phyloP scores from a whole-genome alignment of 805 yeast genomes.

The Pichia exigua region DNA sequence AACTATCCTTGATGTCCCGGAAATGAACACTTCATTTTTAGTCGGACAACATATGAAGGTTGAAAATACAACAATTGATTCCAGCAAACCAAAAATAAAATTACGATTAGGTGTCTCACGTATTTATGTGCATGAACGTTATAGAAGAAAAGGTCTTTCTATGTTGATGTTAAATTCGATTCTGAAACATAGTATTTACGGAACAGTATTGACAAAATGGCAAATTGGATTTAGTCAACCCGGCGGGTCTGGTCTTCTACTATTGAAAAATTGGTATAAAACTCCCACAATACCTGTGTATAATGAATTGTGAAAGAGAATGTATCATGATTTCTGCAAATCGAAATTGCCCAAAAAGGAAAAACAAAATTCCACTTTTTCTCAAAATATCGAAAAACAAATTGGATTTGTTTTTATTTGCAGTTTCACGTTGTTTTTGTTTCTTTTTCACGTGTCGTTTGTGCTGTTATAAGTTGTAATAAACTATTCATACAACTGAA shows the following conservation, averaged over 20 bases:
- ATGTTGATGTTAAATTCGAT: slow-evolving; percentile 36
- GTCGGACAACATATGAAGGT: slow-evolving; percentile 2
- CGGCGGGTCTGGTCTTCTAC: slow-evolving; percentile 47
- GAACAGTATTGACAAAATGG: slow-evolving; percentile 31
- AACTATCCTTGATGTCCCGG: background rate
- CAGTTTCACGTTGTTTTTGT: background rate
- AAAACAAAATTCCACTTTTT: background rate
- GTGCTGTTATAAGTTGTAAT: background rate
- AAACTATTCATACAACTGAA: no score
- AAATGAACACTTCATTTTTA: background rate
- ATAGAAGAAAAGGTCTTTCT: slow-evolving; percentile 45
- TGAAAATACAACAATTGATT: background rate
- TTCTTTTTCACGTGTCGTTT: background rate
- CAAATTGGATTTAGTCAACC: slow-evolving; percentile 66
- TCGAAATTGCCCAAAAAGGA: slow-evolving; percentile 34
- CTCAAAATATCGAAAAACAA: background rate
- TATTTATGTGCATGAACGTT: slow-evolving; percentile 34
- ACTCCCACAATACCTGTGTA: slow-evolving; percentile 2
- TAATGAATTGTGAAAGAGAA: background rate
- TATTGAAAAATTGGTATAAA: slow-evolving; percentile 43
- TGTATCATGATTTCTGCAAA: slow-evolving; percentile 41
- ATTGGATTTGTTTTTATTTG: background rate
- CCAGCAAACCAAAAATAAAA: background rate
- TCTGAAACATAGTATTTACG: slow-evolving; percentile 38
- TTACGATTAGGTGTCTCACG: slow-evolving; percentile 39